Percentiles rank a stretch among this genome's conserved stretches.
Evolutionary conservation across 2,329 filamentous ascomycete species (phyloP).

Genomic region (Kalmusia sp.): DNA sequence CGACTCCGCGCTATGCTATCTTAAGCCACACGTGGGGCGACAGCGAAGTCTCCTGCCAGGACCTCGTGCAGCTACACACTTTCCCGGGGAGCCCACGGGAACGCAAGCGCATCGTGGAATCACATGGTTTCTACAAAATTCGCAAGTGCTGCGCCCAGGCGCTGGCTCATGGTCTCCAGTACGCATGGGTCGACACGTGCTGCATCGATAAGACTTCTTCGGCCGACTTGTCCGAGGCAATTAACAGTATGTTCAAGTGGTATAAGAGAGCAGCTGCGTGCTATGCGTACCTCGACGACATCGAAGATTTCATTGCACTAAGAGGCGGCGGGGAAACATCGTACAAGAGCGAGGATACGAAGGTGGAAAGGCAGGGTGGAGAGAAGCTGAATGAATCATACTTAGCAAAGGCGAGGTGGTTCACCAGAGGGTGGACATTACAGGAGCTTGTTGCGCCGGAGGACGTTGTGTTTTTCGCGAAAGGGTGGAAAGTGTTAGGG

Average conservation of each 20-base stretch:
- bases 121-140: conserved; percentile 31
- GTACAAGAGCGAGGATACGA: not conserved
- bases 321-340: not conserved
- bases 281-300: conserved; percentile 11
- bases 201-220: conserved; percentile 19
- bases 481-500: conserved; percentile 11
- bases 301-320: conserved; percentile 7
- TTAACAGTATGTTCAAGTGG: conserved; percentile 24
- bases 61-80: conserved; percentile 1
- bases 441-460: conserved; percentile 20
- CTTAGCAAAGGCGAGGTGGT: conserved; percentile 10
- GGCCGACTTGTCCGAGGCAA: conserved; percentile 19
- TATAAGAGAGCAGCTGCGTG: conserved; percentile 13
- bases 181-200: conserved; percentile 16
- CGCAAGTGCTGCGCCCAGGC: not conserved
- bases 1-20: conserved; percentile 25
- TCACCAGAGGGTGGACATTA: conserved; percentile 18
- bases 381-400: not conserved
- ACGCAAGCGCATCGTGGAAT: not conserved
- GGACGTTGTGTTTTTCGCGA: conserved; percentile 21
- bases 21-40: conserved; percentile 25
- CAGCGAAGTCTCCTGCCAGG: conserved; percentile 20
- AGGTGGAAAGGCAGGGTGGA: not conserved
- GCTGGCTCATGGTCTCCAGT: not conserved
- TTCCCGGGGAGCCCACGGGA: not conserved